phyloP scores from a whole-genome alignment of 2,329 filamentous ascomycete genomes.

The Arthrocladium fulminans region DNA sequence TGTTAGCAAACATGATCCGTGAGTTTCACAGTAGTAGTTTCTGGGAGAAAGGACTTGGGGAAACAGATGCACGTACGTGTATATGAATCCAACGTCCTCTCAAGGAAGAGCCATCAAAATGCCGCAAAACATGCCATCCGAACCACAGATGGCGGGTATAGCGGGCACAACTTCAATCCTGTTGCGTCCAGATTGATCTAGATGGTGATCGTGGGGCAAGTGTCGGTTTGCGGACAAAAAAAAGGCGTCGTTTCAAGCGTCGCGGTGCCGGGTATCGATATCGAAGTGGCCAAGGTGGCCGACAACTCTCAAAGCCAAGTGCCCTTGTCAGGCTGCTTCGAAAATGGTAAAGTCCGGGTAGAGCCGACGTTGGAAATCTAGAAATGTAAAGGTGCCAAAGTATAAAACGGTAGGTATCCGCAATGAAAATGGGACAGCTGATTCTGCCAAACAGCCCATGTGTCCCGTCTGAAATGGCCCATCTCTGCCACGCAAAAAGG shows the following conservation, averaged over 20 bases:
- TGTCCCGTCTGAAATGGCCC: neutral
- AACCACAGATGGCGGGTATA: constrained; percentile 2
- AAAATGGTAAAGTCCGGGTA: neutral
- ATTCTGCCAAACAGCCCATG: neutral
- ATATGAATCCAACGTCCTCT: neutral
- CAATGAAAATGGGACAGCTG: neutral
- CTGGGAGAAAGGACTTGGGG: neutral
- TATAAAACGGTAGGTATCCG: neutral
- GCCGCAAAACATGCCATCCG: neutral
- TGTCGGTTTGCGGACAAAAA: constrained; percentile 4
- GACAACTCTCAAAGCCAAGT: neutral
- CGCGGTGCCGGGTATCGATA: neutral
- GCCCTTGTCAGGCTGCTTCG: neutral
- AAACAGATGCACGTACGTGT: constrained; percentile 1
- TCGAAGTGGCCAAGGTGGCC: neutral
- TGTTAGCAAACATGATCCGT: neutral
- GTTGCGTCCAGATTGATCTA: neutral
- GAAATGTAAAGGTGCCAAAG: neutral
- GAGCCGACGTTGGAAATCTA: constrained; percentile 1
- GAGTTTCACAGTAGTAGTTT: neutral
- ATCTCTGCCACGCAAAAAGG: neutral
- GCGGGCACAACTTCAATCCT: constrained; percentile 4
- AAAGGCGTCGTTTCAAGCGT: neutral
- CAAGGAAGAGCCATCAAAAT: neutral
- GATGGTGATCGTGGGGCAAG: neutral